phyloP scores from a whole-genome alignment of 2,329 filamentous ascomycete genomes.

The Beauveria rudraprayagi region DNA sequence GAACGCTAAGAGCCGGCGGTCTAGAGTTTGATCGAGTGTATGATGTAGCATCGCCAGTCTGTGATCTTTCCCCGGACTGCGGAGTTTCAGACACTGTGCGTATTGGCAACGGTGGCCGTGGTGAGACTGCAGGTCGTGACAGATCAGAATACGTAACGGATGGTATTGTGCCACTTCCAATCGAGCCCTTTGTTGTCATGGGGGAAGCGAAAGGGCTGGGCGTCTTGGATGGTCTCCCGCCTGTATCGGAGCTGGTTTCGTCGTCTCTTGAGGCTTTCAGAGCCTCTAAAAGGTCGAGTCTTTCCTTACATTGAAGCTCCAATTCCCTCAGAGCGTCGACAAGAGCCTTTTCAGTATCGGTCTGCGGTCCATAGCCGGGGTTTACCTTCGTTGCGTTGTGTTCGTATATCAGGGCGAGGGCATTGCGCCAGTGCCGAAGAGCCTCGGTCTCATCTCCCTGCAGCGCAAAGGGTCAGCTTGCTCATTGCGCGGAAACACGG shows the following conservation, averaged over 20 bases:
- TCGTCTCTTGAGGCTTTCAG: constrained; percentile 57
- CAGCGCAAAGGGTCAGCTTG: background rate
- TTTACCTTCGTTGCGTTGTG: constrained; percentile 71
- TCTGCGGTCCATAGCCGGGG: constrained; percentile 59
- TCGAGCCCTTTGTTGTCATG: constrained; percentile 46
- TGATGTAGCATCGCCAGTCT: constrained; percentile 8
- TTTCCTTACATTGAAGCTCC: constrained; percentile 87
- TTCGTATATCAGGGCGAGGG: constrained; percentile 81
- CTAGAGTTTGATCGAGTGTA: constrained; percentile 11
- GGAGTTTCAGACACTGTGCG: constrained; percentile 45
- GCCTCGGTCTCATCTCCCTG: constrained; percentile 90
- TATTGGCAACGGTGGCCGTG: constrained; percentile 48
- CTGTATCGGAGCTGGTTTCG: constrained; percentile 13
- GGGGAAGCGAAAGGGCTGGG: constrained; percentile 17
- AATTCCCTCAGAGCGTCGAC: constrained; percentile 74
- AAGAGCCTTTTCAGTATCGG: constrained; percentile 76
- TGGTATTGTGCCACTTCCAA: constrained; percentile 75
- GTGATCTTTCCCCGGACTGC: constrained; percentile 26
- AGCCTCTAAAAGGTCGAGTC: constrained; percentile 80
- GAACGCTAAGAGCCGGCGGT: constrained; percentile 25
- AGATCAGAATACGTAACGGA: constrained; percentile 72
- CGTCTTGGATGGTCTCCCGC: constrained; percentile 16
- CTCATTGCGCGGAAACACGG: background rate
- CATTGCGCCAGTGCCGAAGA: constrained; percentile 79
- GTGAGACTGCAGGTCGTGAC: constrained; percentile 56